phyloP scores from a whole-genome alignment of 1,139 yeast species.

The Debaryomyces fabryi region DNA sequence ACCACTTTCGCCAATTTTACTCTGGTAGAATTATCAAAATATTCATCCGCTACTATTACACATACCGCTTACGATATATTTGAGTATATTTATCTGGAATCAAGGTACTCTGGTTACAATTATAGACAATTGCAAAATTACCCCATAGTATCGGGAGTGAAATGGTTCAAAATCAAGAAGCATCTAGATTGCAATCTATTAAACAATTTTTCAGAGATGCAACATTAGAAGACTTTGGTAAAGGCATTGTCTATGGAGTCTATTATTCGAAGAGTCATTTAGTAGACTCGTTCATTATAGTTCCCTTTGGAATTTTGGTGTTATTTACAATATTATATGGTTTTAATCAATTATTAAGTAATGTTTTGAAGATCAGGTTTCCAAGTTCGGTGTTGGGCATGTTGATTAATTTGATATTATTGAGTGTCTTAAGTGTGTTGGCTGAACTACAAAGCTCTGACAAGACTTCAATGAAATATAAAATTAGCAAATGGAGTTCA shows the following conservation, averaged over 20 bases:
- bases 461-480: slow-evolving; percentile 10
- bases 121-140: not conserved
- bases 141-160: not conserved
- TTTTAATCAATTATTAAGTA: slow-evolving; percentile 53
- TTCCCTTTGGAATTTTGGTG: slow-evolving; percentile 40
- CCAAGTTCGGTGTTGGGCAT: slow-evolving; percentile 80
- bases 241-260: slow-evolving; percentile 27
- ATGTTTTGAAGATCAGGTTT: slow-evolving; percentile 55
- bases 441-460: slow-evolving; percentile 15
- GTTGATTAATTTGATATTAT: slow-evolving; percentile 58
- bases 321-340: slow-evolving; percentile 58
- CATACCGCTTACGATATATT: not conserved
- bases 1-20: not conserved
- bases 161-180: not conserved
- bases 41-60: not conserved
- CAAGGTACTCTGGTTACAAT: not conserved
- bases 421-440: slow-evolving; percentile 39
- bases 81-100: not conserved
- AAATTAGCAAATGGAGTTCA: slow-evolving; percentile 31
- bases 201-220: slow-evolving; percentile 3
- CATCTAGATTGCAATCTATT: not conserved
- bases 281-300: slow-evolving; percentile 34
- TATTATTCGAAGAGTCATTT: slow-evolving; percentile 36
- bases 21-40: not conserved
- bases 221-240: slow-evolving; percentile 13